A percentile compares a stretch with the other conserved stretches of the same genome.
phyloP scores from a whole-genome alignment of 2,329 filamentous ascomycete genomes.

The Phaeophleospora eucalypticola region DNA sequence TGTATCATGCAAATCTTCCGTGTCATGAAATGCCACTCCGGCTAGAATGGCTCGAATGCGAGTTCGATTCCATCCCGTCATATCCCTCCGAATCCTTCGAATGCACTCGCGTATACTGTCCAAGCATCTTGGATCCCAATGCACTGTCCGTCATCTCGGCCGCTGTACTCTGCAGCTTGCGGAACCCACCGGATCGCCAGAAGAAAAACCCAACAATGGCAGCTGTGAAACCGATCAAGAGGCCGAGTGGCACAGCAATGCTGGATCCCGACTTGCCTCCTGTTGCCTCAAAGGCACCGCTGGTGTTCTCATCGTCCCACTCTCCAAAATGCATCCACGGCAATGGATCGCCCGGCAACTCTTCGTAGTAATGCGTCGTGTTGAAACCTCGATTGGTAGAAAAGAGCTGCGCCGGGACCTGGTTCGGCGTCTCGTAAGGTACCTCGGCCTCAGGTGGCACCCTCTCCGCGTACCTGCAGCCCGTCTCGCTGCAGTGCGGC shows the following conservation, averaged over 20 bases:
- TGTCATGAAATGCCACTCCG: background rate
- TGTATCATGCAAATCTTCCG: too few species aligned
- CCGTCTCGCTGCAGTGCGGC: conserved; percentile 31
- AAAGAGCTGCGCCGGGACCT: conserved; percentile 23
- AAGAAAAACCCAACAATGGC: conserved; percentile 11
- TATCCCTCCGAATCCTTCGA: conserved; percentile 3
- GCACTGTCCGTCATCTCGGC: conserved; percentile 2
- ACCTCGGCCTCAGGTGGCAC: conserved; percentile 20
- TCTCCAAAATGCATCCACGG: background rate
- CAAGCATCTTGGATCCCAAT: conserved; percentile 6
- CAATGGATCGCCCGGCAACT: conserved; percentile 1
- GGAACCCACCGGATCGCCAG: conserved; percentile 6
- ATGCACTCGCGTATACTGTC: conserved; percentile 3
- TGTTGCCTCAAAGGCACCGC: background rate
- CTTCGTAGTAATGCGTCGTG: conserved; percentile 32
- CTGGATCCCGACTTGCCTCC: background rate
- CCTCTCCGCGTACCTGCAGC: conserved; percentile 27
- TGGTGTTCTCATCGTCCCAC: background rate
- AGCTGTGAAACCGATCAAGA: conserved; percentile 11
- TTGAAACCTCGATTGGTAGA: conserved; percentile 32
- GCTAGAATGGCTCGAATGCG: background rate
- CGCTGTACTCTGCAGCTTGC: conserved; percentile 8
- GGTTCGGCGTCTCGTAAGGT: conserved; percentile 23
- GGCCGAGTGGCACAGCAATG: conserved; percentile 8
- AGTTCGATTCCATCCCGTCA: background rate